Evolutionary conservation across 2,329 filamentous ascomycete genomes (phyloP).

Genomic region (Sporothrix pallida): DNA sequence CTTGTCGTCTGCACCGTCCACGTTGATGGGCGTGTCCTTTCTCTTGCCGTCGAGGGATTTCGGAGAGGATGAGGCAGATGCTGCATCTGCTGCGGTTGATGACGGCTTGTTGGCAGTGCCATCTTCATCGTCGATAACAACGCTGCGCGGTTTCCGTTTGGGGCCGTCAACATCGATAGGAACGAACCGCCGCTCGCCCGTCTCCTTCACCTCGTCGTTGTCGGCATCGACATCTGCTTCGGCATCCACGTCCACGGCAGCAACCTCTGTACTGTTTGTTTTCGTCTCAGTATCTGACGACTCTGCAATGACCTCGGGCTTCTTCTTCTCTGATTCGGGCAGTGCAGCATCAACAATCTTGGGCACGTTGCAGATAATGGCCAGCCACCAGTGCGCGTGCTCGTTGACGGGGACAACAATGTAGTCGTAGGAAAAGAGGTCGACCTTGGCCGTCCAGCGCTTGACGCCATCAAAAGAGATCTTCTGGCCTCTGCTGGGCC

Average conservation of each 20-base stretch:
- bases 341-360: conserved; percentile 55
- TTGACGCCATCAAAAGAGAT: conserved; percentile 87
- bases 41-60: not conserved
- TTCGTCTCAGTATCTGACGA: no score
- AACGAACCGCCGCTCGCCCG: not conserved
- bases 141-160: not conserved
- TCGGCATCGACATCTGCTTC: not conserved
- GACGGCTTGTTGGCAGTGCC: not conserved
- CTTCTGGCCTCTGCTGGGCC: conserved; percentile 58
- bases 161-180: conserved; percentile 22
- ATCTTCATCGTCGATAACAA: conserved; percentile 6
- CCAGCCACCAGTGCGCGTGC: conserved; percentile 87
- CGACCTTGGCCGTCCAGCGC: conserved; percentile 84
- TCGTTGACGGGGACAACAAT: conserved; percentile 93
- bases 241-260: not conserved
- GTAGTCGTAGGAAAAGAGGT: conserved; percentile 85
- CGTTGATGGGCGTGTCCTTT: conserved; percentile 18
- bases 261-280: not conserved
- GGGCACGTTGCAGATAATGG: conserved; percentile 88
- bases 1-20: conserved; percentile 18
- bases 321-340: conserved; percentile 16
- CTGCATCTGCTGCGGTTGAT: not conserved
- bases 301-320: not conserved
- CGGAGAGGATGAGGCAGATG: not conserved
- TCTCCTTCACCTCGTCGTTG: not conserved